A percentile compares a stretch with the other conserved stretches of the same genome.
phyloP scores from a whole-genome alignment of 495 filamentous ascomycete genomes.

The Polyplosphaeria fusca region DNA sequence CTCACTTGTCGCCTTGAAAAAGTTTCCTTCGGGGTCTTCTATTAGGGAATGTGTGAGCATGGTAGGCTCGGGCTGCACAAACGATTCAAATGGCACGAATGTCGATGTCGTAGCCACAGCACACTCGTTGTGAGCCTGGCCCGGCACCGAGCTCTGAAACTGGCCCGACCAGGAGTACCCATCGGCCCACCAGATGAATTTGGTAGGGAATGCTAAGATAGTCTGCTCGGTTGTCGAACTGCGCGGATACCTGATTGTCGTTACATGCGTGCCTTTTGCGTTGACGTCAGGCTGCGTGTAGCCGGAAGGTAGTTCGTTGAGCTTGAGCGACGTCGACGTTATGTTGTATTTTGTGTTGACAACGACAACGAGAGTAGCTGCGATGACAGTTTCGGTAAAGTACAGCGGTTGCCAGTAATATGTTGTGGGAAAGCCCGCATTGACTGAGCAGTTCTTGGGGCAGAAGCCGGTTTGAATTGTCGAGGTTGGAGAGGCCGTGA shows the following conservation, averaged over 20 bases:
- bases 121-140: not conserved
- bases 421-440: not conserved
- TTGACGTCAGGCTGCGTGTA: not conserved
- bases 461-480: not conserved
- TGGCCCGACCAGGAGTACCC: not conserved
- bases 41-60: not conserved
- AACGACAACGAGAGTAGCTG: not conserved
- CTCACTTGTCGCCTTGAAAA: not conserved
- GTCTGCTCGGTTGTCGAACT: not conserved
- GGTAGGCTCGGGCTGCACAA: not conserved
- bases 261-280: not conserved
- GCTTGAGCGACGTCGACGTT: not conserved
- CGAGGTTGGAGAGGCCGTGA: not conserved
- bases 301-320: not conserved
- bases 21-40: not conserved
- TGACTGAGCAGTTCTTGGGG: not conserved
- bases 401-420: not conserved
- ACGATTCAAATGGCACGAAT: not conserved
- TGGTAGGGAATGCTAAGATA: not conserved
- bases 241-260: not conserved
- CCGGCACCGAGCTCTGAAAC: not conserved
- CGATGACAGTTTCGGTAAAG: not conserved
- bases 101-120: not conserved
- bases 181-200: not conserved
- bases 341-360: not conserved